Conservation (phyloP, 2,329 filamentous ascomycete species). For the Epicoccum sorghinum region DNA sequence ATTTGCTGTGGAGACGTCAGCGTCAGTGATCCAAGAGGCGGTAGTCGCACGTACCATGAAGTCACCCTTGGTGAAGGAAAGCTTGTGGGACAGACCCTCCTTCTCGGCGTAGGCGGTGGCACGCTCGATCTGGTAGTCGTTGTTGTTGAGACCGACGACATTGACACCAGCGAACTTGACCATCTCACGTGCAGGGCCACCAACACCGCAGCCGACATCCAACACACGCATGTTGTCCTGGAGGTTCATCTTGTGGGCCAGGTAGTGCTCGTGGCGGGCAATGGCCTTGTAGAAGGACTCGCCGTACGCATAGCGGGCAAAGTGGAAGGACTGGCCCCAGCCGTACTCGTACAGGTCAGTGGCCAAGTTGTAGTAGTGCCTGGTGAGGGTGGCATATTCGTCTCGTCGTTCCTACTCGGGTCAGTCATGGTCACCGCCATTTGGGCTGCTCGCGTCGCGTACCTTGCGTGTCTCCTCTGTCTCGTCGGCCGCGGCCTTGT, state of each 20-base stretch:
- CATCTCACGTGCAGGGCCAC: conserved; percentile 93
- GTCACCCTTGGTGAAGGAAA: conserved; percentile 90
- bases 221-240: conserved; percentile 87
- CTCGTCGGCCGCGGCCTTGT: conserved; percentile 78
- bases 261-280: conserved; percentile 96
- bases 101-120: conserved; percentile 84
- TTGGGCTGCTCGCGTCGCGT: conserved; percentile 23
- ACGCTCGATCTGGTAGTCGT: conserved; percentile 97
- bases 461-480: conserved; percentile 83
- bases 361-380: conserved; percentile 97
- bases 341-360: conserved; percentile 97
- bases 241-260: conserved; percentile 86
- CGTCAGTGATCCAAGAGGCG: background rate
- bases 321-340: conserved; percentile 96
- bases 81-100: conserved; percentile 79
- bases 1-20: conserved; percentile 69
- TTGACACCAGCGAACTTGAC: conserved; percentile 93
- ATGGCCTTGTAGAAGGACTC: conserved; percentile 92
- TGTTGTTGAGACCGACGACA: conserved; percentile 95
- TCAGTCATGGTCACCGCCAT: conserved; percentile 22
- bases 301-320: conserved; percentile 87
- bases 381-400: conserved; percentile 91
- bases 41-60: conserved; percentile 71
- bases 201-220: conserved; percentile 96
- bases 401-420: conserved; percentile 71